Evolutionary conservation across 2,329 filamentous ascomycete species (phyloP).

Genomic region (Pseudogymnoascus sp.): DNA sequence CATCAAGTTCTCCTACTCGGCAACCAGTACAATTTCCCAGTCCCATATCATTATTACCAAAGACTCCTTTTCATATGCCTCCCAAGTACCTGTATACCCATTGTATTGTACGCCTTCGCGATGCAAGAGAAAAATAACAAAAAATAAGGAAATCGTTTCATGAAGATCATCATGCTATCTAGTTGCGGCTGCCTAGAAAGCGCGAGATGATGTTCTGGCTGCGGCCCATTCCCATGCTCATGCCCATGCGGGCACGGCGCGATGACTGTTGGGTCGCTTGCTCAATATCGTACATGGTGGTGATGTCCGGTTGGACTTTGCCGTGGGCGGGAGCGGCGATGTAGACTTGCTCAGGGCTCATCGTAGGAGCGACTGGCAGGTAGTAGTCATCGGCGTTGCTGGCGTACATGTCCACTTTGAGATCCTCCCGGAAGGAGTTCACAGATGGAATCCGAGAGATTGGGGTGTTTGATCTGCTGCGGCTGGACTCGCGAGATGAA

Average conservation of each 20-base stretch:
- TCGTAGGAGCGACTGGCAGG: not conserved
- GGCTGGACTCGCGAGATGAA: slow-evolving; percentile 21
- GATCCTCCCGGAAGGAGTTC: slow-evolving; percentile 4
- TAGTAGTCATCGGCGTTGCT: not conserved
- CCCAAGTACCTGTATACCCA: slow-evolving; percentile 7
- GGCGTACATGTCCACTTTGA: slow-evolving; percentile 4
- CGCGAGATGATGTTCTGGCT: slow-evolving; percentile 6
- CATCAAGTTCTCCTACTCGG: not conserved
- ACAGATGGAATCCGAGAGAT: not conserved
- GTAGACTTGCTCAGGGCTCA: slow-evolving; percentile 10
- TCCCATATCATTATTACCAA: slow-evolving; percentile 7
- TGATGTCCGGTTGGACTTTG: slow-evolving; percentile 8
- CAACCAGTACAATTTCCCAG: not conserved
- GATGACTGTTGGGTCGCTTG: not conserved
- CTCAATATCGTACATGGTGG: slow-evolving; percentile 8
- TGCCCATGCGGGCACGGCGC: not conserved
- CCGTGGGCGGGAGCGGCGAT: slow-evolving; percentile 8
- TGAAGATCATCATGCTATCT: not conserved
- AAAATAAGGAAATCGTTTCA: not conserved
- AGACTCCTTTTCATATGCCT: slow-evolving; percentile 7
- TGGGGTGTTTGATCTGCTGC: slow-evolving; percentile 7
- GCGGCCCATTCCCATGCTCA: slow-evolving; percentile 8
- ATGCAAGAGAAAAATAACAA: not conserved
- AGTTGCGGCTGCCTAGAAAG: not conserved
- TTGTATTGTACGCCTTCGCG: slow-evolving; percentile 2